Evolutionary conservation across 1,284 basidiomycete species (phyloP), one percentile per base, ranked within the genome.

Genomic region (Peniophora sp.): DNA sequence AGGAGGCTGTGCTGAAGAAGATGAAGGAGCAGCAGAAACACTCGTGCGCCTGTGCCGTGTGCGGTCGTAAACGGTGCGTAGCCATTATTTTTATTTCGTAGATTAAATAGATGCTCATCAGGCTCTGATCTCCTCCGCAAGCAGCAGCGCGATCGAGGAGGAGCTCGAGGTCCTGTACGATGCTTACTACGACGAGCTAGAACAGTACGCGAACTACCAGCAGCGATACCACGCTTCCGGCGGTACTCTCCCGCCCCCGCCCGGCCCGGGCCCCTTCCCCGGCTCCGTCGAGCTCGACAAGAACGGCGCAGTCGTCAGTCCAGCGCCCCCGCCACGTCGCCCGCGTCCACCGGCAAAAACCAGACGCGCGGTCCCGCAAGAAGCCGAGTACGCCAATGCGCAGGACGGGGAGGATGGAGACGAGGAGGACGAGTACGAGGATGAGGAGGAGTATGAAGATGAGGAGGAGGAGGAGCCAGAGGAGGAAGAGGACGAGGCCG

Each of bases 11-110:
- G 24, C 72, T 98, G 55, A 83, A 82, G 67, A 97, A 97, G 82
- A 98, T 99, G 93, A 97, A 97, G 77, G 96, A 97, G 69, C 93
- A 97, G 75, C 94, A 97, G 78, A 92, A 91, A 65, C 93, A 97
- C 66, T 87, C 83, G 56, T 99, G 96, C 67, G 85, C 83, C 57
- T 99, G 96, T 71, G 94, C 93, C 19, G 95, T 99, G 34, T 99
- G 96, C 70, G 92, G 93, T 38, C 77, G 96, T 64, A 99, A 99
- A 78, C 87, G 93, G 87, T 91, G 65, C 59, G 89, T 81, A 62
- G 52, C 59, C 50, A 22, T 63, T 63, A 57, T 56, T 65, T 63
- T 69, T 61, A 39, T 39, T 53, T 23, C 48, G 22, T 45, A 17
- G n/a, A n/a, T n/a, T n/a, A n/a, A n/a, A n/a, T n/a, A n/a, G n/a